phyloP scores from a whole-genome alignment of 1,139 yeast genomes.

The Meyerozyma elateridarum region DNA sequence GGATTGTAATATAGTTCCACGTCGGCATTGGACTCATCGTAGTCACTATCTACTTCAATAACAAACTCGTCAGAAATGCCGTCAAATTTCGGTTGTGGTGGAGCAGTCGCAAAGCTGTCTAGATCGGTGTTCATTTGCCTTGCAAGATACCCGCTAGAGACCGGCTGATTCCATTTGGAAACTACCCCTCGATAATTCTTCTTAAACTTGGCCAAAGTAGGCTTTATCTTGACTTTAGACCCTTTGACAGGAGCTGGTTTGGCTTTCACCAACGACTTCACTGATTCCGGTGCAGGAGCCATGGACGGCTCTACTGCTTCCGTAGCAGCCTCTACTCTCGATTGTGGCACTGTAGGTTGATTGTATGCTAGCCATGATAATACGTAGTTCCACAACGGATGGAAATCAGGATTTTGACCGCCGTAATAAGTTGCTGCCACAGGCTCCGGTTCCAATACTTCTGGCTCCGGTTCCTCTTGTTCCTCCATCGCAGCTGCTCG shows the following conservation, averaged over 20 bases:
- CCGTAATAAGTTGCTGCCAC: neutral
- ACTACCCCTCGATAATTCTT: constrained; percentile 21
- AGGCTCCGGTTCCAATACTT: neutral
- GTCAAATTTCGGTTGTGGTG: constrained; percentile 1
- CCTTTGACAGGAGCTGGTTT: constrained; percentile 1
- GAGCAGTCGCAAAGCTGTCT: constrained; percentile 1
- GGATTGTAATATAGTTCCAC: constrained; percentile 34
- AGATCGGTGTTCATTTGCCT: neutral
- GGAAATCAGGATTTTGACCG: constrained; percentile 22
- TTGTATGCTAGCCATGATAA: constrained; percentile 36
- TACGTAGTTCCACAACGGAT: constrained; percentile 35
- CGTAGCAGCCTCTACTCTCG: constrained; percentile 1
- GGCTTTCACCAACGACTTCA: neutral
- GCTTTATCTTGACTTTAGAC: neutral
- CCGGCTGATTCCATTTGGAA: constrained; percentile 35
- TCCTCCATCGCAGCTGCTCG: neutral
- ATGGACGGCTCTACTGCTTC: no score
- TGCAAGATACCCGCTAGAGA: constrained; percentile 11
- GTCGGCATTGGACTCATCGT: constrained; percentile 20
- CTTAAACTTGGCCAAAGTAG: constrained; percentile 9
- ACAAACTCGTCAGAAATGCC: constrained; percentile 5
- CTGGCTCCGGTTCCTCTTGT: neutral
- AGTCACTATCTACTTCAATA: constrained; percentile 15
- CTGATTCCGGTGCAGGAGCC: no score
- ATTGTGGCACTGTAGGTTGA: constrained; percentile 3